Evolutionary conservation across 2,329 filamentous ascomycete genomes (phyloP), one percentile per base, ranked within the genome.

Genomic region (Torrubiellomyces zombiae): DNA sequence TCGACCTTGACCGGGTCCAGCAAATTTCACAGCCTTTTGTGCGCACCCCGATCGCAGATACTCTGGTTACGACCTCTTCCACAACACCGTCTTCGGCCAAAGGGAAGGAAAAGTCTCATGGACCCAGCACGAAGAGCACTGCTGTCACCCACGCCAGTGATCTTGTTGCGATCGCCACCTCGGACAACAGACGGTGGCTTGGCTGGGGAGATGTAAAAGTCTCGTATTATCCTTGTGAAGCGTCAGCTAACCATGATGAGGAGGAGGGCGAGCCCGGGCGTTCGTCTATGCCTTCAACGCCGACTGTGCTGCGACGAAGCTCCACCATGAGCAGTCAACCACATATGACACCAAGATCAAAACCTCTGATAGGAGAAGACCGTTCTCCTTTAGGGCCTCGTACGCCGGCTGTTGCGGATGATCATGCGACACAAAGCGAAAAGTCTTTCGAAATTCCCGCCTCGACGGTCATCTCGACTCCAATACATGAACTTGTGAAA

Each of bases 131-230:
- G 43, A 61, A 62, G 38, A 59, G 59, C 28, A 56, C 66, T 13
- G 60, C 61, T 5, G 58, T 64, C 16, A 66, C 78, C 48, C 74
- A 80, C 48, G 78, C 80, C n/a, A 85, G 85, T 36, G 82, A 98
- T 48, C 55, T 98, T 27, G 70, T 78, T 17, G 67, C 75, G 9
- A 58, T 95, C 28, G 73, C 75, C 25, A 74, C 74, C 28, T 61
- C 66, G 14, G 63, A 60, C 15, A 50, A 61, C 21, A 44, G 44
- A 14, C 52, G 59, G 13, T 91, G 79, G 75, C 67, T 72, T 32
- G 73, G 78, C 28, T 92, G 82, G 75, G 79, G 77, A 13, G 72
- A 77, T 42, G 65, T 95, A 24, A 75, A 73, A 38, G 54, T 95
- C 26, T 67, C 72, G 12, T 95, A 92, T 50, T 93, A 93, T 40